phyloP scores from a whole-genome alignment of 192 early-diverging fungal genomes.

The Powellomyces hirtus region DNA sequence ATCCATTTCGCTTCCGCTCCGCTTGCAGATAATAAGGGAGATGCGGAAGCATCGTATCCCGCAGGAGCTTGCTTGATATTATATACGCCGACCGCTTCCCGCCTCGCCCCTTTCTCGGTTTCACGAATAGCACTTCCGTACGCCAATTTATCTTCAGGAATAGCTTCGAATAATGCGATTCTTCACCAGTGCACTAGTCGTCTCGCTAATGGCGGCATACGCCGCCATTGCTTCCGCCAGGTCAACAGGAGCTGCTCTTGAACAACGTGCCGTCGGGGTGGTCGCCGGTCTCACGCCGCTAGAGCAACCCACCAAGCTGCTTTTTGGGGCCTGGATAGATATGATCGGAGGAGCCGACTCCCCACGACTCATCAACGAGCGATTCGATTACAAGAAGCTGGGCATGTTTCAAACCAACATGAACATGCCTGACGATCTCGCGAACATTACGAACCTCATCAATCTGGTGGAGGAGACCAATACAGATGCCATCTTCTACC shows the following conservation, averaged over 20 bases:
- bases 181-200: no score
- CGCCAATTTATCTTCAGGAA: no score
- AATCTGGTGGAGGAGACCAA: constrained; percentile 31
- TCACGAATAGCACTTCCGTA: no score
- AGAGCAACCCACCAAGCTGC: not conserved
- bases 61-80: no score
- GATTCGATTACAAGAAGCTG: constrained; percentile 22
- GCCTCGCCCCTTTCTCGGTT: no score
- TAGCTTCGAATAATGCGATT: no score
- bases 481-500: constrained; percentile 35
- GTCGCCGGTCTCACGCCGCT: constrained; percentile 3
- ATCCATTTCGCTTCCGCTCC: no score
- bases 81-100: no score
- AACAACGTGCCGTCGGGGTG: not conserved
- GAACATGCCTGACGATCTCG: constrained; percentile 28
- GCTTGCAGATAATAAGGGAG: no score
- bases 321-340: constrained; percentile 28
- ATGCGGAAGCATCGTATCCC: no score
- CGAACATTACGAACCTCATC: constrained; percentile 14
- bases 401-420: constrained; percentile 30
- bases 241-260: not conserved
- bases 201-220: no score
- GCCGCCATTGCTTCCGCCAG: no score
- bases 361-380: constrained; percentile 15
- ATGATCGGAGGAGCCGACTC: constrained; percentile 19